Percentiles rank a stretch among this genome's conserved stretches.
Evolutionary conservation across 139 green algal species (phyloP).

Genomic region (Marvania coccoides): DNA sequence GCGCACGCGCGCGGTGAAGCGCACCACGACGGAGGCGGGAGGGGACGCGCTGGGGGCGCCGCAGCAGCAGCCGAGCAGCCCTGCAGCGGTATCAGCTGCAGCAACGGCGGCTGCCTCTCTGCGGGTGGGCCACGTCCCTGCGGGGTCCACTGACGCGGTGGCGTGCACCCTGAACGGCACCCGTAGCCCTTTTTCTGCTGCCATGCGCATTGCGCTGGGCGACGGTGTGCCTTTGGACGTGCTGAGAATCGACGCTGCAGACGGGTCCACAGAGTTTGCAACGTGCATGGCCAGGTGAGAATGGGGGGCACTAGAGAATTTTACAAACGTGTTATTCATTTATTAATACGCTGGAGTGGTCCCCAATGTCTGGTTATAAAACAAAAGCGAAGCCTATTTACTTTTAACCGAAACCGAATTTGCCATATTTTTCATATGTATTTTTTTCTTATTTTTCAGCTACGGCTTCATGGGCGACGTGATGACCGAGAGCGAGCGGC

Average conservation of each 20-base stretch:
- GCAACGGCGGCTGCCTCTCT: constrained; percentile 20
- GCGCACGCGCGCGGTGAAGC: background rate
- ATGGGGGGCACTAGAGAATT: too few species aligned
- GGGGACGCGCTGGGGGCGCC: background rate
- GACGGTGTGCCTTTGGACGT: constrained; percentile 75
- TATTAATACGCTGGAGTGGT: too few species aligned
- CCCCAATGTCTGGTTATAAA: too few species aligned
- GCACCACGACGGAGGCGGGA: background rate
- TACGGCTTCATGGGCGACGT: constrained; percentile 87
- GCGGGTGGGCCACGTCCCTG: constrained; percentile 74
- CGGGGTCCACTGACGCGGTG: constrained; percentile 80
- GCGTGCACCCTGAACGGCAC: constrained; percentile 78
- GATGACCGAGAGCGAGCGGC: constrained; percentile 54
- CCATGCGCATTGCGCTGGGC: constrained; percentile 78
- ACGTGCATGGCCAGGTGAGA: constrained; percentile 37
- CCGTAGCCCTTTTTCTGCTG: constrained; percentile 56
- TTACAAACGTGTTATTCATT: too few species aligned
- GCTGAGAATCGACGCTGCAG: constrained; percentile 38
- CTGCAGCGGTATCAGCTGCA: background rate
- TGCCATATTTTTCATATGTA: too few species aligned
- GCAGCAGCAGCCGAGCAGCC: background rate
- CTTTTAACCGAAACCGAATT: too few species aligned
- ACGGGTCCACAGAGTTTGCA: constrained; percentile 14
- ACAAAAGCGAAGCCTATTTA: too few species aligned
- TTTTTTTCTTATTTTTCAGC: too few species aligned